A percentile compares a stretch with the other conserved stretches of the same genome.
Evolutionary conservation across 352 stramenopile genomes (phyloP).

Genomic region (Phytophthora citrophthora): DNA sequence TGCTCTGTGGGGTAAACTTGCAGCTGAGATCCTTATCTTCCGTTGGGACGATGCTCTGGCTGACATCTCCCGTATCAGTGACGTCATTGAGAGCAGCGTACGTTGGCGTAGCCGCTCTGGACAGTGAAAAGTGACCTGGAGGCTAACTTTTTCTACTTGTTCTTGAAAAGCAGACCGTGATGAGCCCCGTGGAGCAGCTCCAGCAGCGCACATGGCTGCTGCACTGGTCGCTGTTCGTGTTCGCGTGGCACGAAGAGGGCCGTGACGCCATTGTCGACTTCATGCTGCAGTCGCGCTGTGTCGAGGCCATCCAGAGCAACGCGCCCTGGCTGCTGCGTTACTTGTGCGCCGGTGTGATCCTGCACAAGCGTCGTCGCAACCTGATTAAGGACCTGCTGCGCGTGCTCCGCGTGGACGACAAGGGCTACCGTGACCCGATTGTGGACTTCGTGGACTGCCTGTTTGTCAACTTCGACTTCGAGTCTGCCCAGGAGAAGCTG

Average conservation of each 20-base stretch:
- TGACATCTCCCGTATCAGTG: slow-evolving; percentile 94
- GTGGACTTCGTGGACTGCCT: slow-evolving; percentile 97
- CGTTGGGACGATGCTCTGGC: slow-evolving; percentile 95
- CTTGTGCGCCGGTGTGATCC: slow-evolving; percentile 96
- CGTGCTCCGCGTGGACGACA: slow-evolving; percentile 93
- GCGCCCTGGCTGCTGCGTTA: slow-evolving; percentile 97
- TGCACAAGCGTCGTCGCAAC: slow-evolving; percentile 95
- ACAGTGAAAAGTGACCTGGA: neutral
- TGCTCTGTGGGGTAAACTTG: slow-evolving; percentile 96
- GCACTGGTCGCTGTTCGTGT: slow-evolving; percentile 98
- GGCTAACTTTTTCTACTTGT: no score
- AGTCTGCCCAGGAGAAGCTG: slow-evolving; percentile 95
- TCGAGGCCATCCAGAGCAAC: slow-evolving; percentile 99
- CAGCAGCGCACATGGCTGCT: slow-evolving; percentile 98
- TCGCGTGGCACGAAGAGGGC: slow-evolving; percentile 92
- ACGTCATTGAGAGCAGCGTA: slow-evolving; percentile 94
- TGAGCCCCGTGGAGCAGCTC: slow-evolving; percentile 93
- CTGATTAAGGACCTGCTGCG: slow-evolving; percentile 96
- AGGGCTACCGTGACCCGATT: slow-evolving; percentile 83
- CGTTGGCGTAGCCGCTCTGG: slow-evolving; percentile 22
- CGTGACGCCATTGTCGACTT: slow-evolving; percentile 97
- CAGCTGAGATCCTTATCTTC: slow-evolving; percentile 96
- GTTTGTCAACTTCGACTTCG: slow-evolving; percentile 99
- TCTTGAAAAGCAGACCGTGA: slow-evolving; percentile 45
- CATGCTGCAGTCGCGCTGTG: slow-evolving; percentile 92